Percentiles rank a stretch among this genome's conserved stretches.
Evolutionary conservation across 345 rosid species (phyloP).

Genomic region (Eucalyptus cloeziana): DNA sequence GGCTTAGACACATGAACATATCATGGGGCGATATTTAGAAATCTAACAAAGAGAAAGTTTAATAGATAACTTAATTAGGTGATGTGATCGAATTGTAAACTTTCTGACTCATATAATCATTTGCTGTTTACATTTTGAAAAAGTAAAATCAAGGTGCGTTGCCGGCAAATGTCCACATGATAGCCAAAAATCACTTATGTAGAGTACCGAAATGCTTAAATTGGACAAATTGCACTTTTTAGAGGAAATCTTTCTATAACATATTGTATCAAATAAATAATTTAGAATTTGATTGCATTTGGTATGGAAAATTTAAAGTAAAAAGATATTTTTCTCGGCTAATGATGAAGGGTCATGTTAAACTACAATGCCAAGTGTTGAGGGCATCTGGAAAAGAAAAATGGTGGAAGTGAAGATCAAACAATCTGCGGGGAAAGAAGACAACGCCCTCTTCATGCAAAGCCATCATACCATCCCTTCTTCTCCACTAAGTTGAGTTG

Average conservation of each 20-base stretch:
- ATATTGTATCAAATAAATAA: background rate
- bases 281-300: background rate
- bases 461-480: background rate
- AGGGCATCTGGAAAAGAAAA: background rate
- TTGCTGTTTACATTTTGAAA: background rate
- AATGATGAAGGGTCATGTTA: background rate
- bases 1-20: background rate
- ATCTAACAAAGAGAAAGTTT: background rate
- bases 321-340: background rate
- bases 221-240: background rate
- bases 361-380: background rate
- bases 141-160: background rate
- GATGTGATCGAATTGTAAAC: background rate
- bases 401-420: background rate
- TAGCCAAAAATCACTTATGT: background rate
- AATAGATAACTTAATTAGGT: background rate
- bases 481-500: background rate
- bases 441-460: background rate
- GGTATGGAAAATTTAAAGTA: background rate
- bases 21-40: background rate
- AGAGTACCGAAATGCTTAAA: background rate
- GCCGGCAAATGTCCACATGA: background rate
- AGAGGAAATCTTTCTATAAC: background rate
- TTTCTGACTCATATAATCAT: background rate
- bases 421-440: background rate